Evolutionary conservation across 176 grass and related monocot genomes (phyloP), one percentile per base, ranked within the genome.

Genomic region (Aechmea fasciata): DNA sequence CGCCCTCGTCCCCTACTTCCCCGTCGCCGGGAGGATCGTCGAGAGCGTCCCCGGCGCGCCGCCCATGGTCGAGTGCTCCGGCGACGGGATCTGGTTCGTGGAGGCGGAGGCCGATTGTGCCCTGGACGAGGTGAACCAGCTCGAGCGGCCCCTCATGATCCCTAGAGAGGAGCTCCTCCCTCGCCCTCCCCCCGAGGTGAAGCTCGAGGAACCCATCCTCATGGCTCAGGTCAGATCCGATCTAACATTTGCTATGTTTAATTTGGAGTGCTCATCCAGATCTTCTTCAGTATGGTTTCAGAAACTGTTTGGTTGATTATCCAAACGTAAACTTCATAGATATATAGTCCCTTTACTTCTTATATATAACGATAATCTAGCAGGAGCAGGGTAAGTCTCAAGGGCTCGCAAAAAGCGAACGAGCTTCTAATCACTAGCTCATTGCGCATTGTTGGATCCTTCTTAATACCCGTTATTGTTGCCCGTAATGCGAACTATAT

Each of bases 111-210:
- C 88, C 48, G 82, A 80, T 55, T 96, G 78, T 62, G 28, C 80
- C 20, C 88, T 96, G 13, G 70, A 71, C 25, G 88, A 96, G 69
- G 91, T 96, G 11, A 88, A 91, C 62, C 41, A 80, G 66, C 83
- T 96, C 23, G 85, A 96, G 78, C 83, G 85, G 59, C 88, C 88
- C 4, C 83, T 91, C 55, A 79, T 83, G 71, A 84, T 96, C 67
- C 80, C 85, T 17, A 96, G 86, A 69, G 78, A 82, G 59, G 80
- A 91, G 63, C 69, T 96, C 1, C 70, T 96, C 57, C 88, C 92
- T 14, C 80, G 74, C 25, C 83, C 72, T 17, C 85, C 92, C n/a
- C 51, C 81, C 1, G 73, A 77, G 3, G 70, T 75, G 70, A 86
- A 82, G 69, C 75, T 84, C 52, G 85, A 88, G 63, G 85, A 91